These are phyloP conservation scores for Fonsecaea erecta DNA, from an alignment of 2,329 filamentous ascomycete species.

Conservation along the genomic window DNA sequence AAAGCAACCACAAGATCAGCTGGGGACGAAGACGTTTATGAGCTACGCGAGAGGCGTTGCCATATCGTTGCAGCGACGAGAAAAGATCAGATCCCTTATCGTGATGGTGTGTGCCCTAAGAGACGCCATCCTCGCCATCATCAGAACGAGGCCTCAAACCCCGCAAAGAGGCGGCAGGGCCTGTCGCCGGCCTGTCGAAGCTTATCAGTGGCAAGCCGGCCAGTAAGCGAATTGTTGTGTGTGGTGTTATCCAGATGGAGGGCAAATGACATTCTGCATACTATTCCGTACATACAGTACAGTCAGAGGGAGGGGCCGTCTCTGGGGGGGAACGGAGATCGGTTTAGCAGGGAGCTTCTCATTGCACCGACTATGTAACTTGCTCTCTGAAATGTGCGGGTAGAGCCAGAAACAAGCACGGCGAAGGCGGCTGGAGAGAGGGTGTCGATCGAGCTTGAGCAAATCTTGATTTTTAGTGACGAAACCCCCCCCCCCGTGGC, in stretches of 20 bases:
- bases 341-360: neutral
- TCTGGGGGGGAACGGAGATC: neutral
- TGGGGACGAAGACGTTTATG: conserved; percentile 18
- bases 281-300: too few relatives aligned
- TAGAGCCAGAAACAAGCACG: neutral
- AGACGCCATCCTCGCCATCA: neutral
- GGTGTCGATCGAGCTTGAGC: neutral
- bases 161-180: conserved; percentile 7
- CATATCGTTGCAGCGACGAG: conserved; percentile 11
- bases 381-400: neutral
- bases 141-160: conserved; percentile 2
- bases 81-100: conserved; percentile 22
- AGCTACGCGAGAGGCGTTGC: conserved; percentile 15
- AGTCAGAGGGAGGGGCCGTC: neutral
- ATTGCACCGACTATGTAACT: too few relatives aligned
- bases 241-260: neutral
- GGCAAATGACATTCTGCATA: neutral
- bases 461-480: conserved; percentile 6
- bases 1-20: neutral
- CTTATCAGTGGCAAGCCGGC: conserved; percentile 25
- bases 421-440: neutral
- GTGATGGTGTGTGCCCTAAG: conserved; percentile 15
- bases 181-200: conserved; percentile 5
- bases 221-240: conserved; percentile 1
- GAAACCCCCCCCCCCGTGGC: neutral